These are phyloP conservation scores for Aquilaria malaccensis DNA, from an alignment of 345 rosid genomes.

Conservation along the genomic window DNA sequence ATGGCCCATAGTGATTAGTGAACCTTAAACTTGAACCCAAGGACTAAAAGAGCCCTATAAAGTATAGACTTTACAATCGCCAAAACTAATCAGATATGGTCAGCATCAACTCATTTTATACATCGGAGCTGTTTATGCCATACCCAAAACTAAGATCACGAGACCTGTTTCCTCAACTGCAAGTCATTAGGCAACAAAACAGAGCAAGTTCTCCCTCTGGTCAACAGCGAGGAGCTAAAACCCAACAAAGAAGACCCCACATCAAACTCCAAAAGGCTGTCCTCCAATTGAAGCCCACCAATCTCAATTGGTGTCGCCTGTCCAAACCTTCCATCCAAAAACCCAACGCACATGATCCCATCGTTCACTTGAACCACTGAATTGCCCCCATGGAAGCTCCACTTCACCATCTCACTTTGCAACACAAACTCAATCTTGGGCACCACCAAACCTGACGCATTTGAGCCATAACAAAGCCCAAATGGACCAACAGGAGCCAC, in stretches of 20 bases:
- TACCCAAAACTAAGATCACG: background rate
- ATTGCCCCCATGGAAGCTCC: slow-evolving; percentile 56
- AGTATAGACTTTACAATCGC: no score
- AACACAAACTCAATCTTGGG: slow-evolving; percentile 59
- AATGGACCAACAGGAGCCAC: slow-evolving; percentile 50
- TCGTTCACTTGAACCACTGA: slow-evolving; percentile 47
- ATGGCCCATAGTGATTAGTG: no score
- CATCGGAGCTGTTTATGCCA: no score
- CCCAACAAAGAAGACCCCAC: slow-evolving; percentile 59
- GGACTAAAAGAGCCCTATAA: no score
- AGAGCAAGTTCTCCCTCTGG: slow-evolving; percentile 24
- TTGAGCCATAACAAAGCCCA: slow-evolving; percentile 33
- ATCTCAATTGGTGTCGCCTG: slow-evolving; percentile 34
- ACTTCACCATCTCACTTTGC: slow-evolving; percentile 91
- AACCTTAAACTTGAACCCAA: no score
- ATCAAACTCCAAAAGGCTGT: slow-evolving; percentile 57
- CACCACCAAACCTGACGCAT: slow-evolving; percentile 13
- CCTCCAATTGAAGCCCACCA: slow-evolving; percentile 79
- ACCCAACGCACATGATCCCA: slow-evolving; percentile 57
- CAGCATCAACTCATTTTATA: no score
- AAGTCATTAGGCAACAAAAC: background rate
- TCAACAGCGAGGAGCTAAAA: slow-evolving; percentile 29
- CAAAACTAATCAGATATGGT: no score
- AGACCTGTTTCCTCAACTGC: background rate
- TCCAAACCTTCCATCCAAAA: slow-evolving; percentile 56